Base-by-base conservation (phyloP, 1,284 basidiomycete species). In the Cutaneotrichosporon daszewskae region DNA sequence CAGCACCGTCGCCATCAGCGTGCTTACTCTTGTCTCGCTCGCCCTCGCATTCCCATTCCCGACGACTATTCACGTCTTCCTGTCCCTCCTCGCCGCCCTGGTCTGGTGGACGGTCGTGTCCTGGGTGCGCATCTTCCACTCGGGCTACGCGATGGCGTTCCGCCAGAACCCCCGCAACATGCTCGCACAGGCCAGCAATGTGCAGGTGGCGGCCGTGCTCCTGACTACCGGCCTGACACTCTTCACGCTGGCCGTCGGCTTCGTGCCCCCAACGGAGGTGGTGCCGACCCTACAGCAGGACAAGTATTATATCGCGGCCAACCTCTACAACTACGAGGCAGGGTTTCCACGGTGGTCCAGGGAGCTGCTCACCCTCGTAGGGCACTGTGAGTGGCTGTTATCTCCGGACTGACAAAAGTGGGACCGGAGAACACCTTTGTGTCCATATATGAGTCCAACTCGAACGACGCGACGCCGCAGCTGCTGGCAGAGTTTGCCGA, bases 401-500 rank as follows among this genome's bases (percentile, higher is more conserved):
- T 5, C 32, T 17, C 3, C 32, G 12, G 10, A 5, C 33, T 17
- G 4, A 35, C 20, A 14, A 14, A 72, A 59, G 69, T 80, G 25
- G 79, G 79, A 10, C 50, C 64, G 3, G 68, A 73, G 34, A 77
- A 79, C 37, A 74, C 76, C 13, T 80, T 74, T 51, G 69, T 81
- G 5, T 79, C 78, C 16, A 68, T 80, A 39, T 72, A 79, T 53
- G 79, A 80, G 59, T 77, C 75, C 40, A 71, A 77, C 53, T 78
- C 76, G 26, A 36, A 47, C 25, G 79, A 80, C 54, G 50, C 51
- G 2, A 75, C 76, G 2, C 69, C 74, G 8, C 50, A 59, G 5
- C 62, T 76, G 37, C 70, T 79, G 2, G 51, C 58, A 33, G 54
- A 60, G 5, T 67, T 77, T 33, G 64, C 71, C 22, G 39, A 31